These are phyloP conservation scores for Salix koriyanagi DNA, from an alignment of 345 rosid species.

Conservation along the genomic window DNA sequence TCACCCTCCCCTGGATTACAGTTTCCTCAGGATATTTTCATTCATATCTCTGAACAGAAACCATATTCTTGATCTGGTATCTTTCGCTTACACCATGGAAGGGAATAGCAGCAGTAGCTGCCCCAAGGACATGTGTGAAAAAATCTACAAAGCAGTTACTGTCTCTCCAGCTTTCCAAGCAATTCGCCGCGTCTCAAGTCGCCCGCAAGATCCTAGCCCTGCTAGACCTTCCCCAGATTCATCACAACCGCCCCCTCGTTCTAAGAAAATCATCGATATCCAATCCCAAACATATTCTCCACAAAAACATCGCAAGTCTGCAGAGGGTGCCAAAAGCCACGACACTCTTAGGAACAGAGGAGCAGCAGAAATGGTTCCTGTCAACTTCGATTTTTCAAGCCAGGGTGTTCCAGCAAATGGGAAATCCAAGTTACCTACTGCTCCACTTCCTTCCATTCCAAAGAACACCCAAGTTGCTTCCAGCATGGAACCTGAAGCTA, in stretches of 20 bases:
- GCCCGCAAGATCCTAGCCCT: slow-evolving; percentile 2
- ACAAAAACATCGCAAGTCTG: neutral
- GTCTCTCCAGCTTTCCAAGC: slow-evolving; percentile 17
- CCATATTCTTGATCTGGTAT: neutral
- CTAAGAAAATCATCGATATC: neutral
- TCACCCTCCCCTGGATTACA: neutral
- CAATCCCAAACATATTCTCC: neutral
- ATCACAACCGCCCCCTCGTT: neutral
- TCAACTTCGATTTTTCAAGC: slow-evolving; percentile 21
- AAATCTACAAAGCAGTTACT: slow-evolving; percentile 27
- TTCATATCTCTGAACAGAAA: neutral
- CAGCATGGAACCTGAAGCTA: neutral
- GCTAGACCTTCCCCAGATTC: slow-evolving; percentile 1
- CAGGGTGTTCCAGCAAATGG: slow-evolving; percentile 1
- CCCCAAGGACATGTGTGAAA: slow-evolving; percentile 24
- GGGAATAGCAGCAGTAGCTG: slow-evolving; percentile 16
- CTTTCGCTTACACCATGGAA: slow-evolving; percentile 19
- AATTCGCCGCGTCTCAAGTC: slow-evolving; percentile 18
- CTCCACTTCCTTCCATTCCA: neutral
- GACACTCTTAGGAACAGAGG: neutral
- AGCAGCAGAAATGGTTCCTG: slow-evolving; percentile 14
- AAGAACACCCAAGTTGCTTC: slow-evolving; percentile 1
- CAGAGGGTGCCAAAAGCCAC: neutral
- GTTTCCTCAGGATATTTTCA: neutral
- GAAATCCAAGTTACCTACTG: slow-evolving; percentile 1